phyloP scores from a whole-genome alignment of 2,329 filamentous ascomycete species.

The Trichoderma lentiforme region DNA sequence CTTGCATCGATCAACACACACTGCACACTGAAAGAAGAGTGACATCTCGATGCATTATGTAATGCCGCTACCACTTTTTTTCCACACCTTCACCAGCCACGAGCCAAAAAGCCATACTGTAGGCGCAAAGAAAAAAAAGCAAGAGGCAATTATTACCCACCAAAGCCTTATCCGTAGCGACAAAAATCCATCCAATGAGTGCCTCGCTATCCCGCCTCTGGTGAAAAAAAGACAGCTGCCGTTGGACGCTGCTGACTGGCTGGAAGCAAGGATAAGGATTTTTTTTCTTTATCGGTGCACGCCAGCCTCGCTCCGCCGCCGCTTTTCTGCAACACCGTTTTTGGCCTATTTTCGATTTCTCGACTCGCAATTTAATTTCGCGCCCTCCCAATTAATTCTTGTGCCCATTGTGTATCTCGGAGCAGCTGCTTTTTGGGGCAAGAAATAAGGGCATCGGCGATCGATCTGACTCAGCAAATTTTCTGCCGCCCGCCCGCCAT shows the following conservation, averaged over 20 bases:
- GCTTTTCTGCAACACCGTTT: conserved; percentile 10
- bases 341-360: conserved; percentile 19
- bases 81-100: too few species aligned
- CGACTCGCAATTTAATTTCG: conserved; percentile 6
- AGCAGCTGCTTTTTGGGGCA: conserved; percentile 37
- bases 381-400: conserved; percentile 15
- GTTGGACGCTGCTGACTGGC: background rate
- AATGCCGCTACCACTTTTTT: background rate
- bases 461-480: conserved; percentile 42
- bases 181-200: conserved; percentile 7
- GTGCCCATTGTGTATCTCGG: conserved; percentile 40
- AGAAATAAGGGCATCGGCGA: conserved; percentile 38
- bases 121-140: background rate
- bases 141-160: conserved; percentile 4
- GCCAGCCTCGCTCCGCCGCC: conserved; percentile 6
- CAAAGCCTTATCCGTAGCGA: conserved; percentile 9
- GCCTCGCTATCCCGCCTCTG: conserved; percentile 6
- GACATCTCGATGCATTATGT: background rate
- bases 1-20: background rate
- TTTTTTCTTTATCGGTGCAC: conserved; percentile 15
- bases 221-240: background rate
- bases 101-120: background rate
- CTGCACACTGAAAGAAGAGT: background rate
- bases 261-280: conserved; percentile 15
- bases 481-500: conserved; percentile 35